phyloP scores from a whole-genome alignment of 2,329 filamentous ascomycete species.

The Rutstroemia sp. region DNA sequence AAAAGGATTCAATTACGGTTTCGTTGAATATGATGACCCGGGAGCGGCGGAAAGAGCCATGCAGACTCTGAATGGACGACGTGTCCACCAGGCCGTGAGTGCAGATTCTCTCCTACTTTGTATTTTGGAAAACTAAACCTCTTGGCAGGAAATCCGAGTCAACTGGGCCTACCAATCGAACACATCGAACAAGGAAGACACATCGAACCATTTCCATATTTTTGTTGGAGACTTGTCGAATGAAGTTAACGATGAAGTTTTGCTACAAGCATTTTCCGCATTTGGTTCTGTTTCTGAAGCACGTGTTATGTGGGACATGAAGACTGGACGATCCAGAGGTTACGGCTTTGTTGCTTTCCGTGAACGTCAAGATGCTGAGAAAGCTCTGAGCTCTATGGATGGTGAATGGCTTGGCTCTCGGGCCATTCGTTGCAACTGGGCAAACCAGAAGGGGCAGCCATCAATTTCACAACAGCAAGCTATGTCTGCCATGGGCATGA shows the following conservation, averaged over 20 bases:
- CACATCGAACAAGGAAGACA: slow-evolving; percentile 90
- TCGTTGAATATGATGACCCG: slow-evolving; percentile 97
- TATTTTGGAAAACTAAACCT: background rate
- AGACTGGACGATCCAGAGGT: slow-evolving; percentile 92
- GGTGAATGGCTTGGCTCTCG: slow-evolving; percentile 98
- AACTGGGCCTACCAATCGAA: slow-evolving; percentile 99
- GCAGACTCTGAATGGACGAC: slow-evolving; percentile 90
- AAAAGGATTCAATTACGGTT: slow-evolving; percentile 98
- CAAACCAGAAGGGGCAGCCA: slow-evolving; percentile 99
- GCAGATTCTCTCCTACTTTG: background rate
- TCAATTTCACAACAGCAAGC: slow-evolving; percentile 97
- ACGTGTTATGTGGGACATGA: slow-evolving; percentile 99
- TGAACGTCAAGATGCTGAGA: slow-evolving; percentile 87
- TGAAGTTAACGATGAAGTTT: slow-evolving; percentile 94
- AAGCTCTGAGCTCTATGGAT: slow-evolving; percentile 95
- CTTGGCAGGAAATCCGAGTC: slow-evolving; percentile 81
- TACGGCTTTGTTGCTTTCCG: slow-evolving; percentile 98
- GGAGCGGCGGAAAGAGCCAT: slow-evolving; percentile 94
- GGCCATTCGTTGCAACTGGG: slow-evolving; percentile 99
- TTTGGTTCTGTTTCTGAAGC: slow-evolving; percentile 96
- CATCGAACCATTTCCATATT: slow-evolving; percentile 96
- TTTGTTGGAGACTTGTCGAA: slow-evolving; percentile 97
- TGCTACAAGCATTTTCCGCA: slow-evolving; percentile 88
- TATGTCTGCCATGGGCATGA: slow-evolving; percentile 97
- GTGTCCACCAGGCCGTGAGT: slow-evolving; percentile 89